Percentiles rank a stretch among this genome's conserved stretches.
phyloP scores from a whole-genome alignment of 2,329 filamentous ascomycete genomes.

The Arthroderma sp. region DNA sequence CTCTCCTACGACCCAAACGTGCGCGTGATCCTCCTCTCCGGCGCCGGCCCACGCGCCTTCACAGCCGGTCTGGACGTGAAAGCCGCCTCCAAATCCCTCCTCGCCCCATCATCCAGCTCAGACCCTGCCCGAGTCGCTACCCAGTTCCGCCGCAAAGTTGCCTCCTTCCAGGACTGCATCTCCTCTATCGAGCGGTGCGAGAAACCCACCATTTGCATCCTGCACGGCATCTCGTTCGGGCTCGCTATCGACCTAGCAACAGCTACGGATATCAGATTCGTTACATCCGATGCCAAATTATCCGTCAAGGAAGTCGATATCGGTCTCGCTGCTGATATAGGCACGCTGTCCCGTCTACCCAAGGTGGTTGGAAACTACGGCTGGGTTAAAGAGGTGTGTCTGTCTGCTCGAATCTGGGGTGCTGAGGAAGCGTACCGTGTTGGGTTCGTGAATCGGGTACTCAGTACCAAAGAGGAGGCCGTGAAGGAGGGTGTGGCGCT shows the following conservation, averaged over 20 bases:
- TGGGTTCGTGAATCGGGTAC: constrained; percentile 31
- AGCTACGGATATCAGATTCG: constrained; percentile 32
- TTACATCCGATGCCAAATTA: constrained; percentile 24
- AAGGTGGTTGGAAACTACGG: constrained; percentile 34
- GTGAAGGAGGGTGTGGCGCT: constrained; percentile 50
- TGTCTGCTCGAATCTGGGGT: constrained; percentile 31
- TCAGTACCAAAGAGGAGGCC: constrained; percentile 44
- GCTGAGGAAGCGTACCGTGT: constrained; percentile 32
- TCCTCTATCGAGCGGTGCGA: constrained; percentile 69
- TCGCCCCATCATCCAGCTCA: constrained; percentile 21
- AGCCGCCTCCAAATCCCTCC: constrained; percentile 45
- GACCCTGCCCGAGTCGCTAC: constrained; percentile 56
- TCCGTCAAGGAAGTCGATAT: constrained; percentile 39
- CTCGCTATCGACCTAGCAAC: constrained; percentile 54
- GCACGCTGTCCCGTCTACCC: constrained; percentile 33
- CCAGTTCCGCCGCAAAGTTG: constrained; percentile 52
- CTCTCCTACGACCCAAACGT: constrained; percentile 61
- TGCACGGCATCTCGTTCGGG: constrained; percentile 68
- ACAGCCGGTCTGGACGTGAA: constrained; percentile 75
- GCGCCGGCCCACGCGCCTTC: constrained; percentile 71
- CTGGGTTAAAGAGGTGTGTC: constrained; percentile 37
- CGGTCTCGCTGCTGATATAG: constrained; percentile 36
- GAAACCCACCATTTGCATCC: constrained; percentile 74
- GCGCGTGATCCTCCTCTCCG: constrained; percentile 66
- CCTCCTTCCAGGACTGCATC: constrained; percentile 70